phyloP scores from a whole-genome alignment of 2,329 filamentous ascomycete species.

The Biscogniauxia sp. region DNA sequence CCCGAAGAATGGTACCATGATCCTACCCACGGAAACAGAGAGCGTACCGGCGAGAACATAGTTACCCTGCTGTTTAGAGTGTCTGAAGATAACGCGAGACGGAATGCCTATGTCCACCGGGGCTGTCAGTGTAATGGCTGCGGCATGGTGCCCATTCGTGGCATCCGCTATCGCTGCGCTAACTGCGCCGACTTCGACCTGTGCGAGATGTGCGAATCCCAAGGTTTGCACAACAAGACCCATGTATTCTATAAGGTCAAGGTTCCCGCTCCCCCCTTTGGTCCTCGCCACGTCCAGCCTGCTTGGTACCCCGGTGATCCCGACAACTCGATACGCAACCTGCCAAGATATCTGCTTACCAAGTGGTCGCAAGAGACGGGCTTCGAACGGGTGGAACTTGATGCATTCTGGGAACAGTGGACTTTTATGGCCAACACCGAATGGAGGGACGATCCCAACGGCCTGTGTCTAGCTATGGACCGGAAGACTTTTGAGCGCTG shows the following conservation, averaged over 20 bases:
- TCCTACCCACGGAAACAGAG: slow-evolving; percentile 37
- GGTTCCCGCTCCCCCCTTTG: slow-evolving; percentile 82
- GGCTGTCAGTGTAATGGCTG: slow-evolving; percentile 92
- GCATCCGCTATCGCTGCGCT: slow-evolving; percentile 88
- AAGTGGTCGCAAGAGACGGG: slow-evolving; percentile 69
- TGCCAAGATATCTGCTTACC: slow-evolving; percentile 67
- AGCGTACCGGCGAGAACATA: slow-evolving; percentile 70
- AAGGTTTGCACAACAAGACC: slow-evolving; percentile 76
- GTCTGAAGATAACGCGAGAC: slow-evolving; percentile 84
- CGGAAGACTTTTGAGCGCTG: slow-evolving; percentile 90
- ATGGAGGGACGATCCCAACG: slow-evolving; percentile 77
- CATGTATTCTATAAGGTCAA: slow-evolving; percentile 97
- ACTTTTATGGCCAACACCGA: slow-evolving; percentile 87
- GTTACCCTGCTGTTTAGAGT: slow-evolving; percentile 86
- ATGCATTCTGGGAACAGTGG: slow-evolving; percentile 96
- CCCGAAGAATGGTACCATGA: slow-evolving; percentile 55
- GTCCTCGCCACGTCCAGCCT: slow-evolving; percentile 74
- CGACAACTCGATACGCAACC: slow-evolving; percentile 61
- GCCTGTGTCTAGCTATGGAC: slow-evolving; percentile 80
- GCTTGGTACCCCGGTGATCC: slow-evolving; percentile 90
- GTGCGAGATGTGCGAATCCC: slow-evolving; percentile 87
- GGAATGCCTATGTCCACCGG: slow-evolving; percentile 87
- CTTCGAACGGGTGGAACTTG: slow-evolving; percentile 82
- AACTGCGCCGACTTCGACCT: slow-evolving; percentile 97
- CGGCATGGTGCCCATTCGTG: slow-evolving; percentile 82